Conservation (phyloP, 345 rosid genomes). For the Raphanus sativus region DNA sequence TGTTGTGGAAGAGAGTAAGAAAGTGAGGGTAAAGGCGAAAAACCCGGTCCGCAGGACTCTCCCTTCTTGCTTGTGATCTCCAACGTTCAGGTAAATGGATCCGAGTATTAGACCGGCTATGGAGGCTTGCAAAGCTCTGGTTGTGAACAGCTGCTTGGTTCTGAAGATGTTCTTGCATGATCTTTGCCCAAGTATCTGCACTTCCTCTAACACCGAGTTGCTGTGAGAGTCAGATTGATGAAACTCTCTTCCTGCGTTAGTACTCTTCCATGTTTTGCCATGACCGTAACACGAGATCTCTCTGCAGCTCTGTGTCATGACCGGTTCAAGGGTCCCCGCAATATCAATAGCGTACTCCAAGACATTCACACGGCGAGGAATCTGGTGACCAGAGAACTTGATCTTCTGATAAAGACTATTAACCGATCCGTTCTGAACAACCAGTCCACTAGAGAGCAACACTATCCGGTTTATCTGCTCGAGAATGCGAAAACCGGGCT, state of each 20-base stretch:
- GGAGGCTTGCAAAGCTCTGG: slow-evolving; percentile 71
- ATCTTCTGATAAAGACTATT: slow-evolving; percentile 61
- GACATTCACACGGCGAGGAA: slow-evolving; percentile 73
- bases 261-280: slow-evolving; percentile 35
- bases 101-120: slow-evolving; percentile 76
- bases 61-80: slow-evolving; percentile 49
- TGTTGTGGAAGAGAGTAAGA: slow-evolving; percentile 81
- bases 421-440: slow-evolving; percentile 60
- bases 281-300: slow-evolving; percentile 28
- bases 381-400: slow-evolving; percentile 49
- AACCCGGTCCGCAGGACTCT: slow-evolving; percentile 61
- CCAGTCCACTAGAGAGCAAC: slow-evolving; percentile 66
- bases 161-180: slow-evolving; percentile 81
- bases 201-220: slow-evolving; percentile 57
- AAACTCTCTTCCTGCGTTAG: slow-evolving; percentile 29
- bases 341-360: slow-evolving; percentile 85
- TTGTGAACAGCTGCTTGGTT: slow-evolving; percentile 71
- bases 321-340: slow-evolving; percentile 45
- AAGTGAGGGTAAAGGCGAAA: slow-evolving; percentile 83
- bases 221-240: slow-evolving; percentile 40
- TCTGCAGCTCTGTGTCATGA: slow-evolving; percentile 21
- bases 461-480: slow-evolving; percentile 64
- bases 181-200: slow-evolving; percentile 65
- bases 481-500: slow-evolving; percentile 86
- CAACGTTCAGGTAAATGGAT: slow-evolving; percentile 65